Evolutionary conservation across 768 basidiomycete species (phyloP).

Genomic region (Mrakia hoshinonis): DNA sequence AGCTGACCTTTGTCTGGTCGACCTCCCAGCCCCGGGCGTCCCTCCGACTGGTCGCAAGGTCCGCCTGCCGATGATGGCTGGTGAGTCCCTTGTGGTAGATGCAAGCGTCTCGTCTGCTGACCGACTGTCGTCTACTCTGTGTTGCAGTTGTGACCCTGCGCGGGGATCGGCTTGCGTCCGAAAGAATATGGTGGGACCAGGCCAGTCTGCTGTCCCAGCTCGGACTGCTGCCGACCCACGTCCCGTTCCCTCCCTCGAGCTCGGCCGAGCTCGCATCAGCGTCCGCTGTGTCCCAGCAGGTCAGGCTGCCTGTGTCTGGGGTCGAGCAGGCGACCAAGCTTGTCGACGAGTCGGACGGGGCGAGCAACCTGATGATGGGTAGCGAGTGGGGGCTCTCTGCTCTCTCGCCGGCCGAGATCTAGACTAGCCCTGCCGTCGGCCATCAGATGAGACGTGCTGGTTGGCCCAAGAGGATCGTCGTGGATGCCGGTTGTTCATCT

Average conservation of each 20-base stretch:
- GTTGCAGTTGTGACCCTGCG: constrained; percentile 48
- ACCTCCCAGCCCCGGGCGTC: constrained; percentile 46
- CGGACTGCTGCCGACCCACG: constrained; percentile 16
- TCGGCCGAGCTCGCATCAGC: neutral
- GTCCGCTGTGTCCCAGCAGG: too few species aligned
- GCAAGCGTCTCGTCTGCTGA: too few species aligned
- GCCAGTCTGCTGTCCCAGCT: constrained; percentile 47
- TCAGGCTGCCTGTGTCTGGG: neutral
- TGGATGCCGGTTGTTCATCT: too few species aligned
- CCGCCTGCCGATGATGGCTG: constrained; percentile 44
- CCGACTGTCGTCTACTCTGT: constrained; percentile 39
- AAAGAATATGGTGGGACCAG: constrained; percentile 47
- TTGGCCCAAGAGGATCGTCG: too few species aligned
- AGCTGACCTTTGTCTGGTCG: neutral
- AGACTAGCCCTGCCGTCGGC: too few species aligned
- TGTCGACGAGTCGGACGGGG: neutral
- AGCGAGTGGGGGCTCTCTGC: neutral
- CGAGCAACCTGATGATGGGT: constrained; percentile 1
- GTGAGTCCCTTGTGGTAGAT: neutral
- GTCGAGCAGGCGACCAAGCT: constrained; percentile 5
- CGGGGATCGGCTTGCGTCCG: constrained; percentile 50
- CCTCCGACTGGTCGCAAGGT: constrained; percentile 50
- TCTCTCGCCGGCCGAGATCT: too few species aligned
- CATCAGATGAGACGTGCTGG: too few species aligned
- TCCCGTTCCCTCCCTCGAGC: neutral